phyloP scores from a whole-genome alignment of 495 filamentous ascomycete species.

The Monascus purpureus region DNA sequence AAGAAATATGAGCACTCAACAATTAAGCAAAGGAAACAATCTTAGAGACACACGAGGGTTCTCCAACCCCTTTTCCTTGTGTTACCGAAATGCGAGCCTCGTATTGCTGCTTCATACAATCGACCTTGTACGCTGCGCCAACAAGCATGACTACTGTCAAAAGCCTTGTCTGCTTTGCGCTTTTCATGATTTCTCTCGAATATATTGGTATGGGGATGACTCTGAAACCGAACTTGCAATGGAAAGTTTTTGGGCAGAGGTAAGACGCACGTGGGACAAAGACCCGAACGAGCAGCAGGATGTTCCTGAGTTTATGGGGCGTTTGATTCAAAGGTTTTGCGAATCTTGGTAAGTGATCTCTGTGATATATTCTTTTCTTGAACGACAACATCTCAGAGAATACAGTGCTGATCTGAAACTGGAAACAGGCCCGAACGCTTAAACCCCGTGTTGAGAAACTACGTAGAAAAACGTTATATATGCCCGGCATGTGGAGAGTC shows the following conservation, averaged over 20 bases:
- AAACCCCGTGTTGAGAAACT: neutral
- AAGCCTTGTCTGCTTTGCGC: slow-evolving; percentile 7
- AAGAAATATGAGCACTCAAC: no score
- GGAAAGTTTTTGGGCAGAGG: slow-evolving; percentile 1
- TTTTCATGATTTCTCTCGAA: slow-evolving; percentile 4
- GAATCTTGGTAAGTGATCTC: neutral
- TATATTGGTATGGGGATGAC: slow-evolving; percentile 10
- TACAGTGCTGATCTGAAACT: neutral
- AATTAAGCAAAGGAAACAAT: neutral
- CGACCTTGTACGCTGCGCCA: slow-evolving; percentile 22
- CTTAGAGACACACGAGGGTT: neutral
- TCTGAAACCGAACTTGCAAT: neutral
- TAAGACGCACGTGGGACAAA: neutral
- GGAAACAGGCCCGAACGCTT: neutral
- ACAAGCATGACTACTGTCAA: slow-evolving; percentile 3
- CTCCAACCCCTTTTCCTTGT: slow-evolving; percentile 3
- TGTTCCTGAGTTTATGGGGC: slow-evolving; percentile 9
- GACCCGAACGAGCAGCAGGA: slow-evolving; percentile 10
- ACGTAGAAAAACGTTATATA: no score
- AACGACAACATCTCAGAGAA: neutral
- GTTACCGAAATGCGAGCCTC: slow-evolving; percentile 30
- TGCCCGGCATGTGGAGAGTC: no score
- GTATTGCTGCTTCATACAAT: slow-evolving; percentile 28
- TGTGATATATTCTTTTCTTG: neutral
- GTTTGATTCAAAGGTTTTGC: slow-evolving; percentile 6